Evolutionary conservation across 371 early-diverging fungal species (phyloP), one percentile per base, ranked within the genome.

Genomic region (Funneliformis caledonium): DNA sequence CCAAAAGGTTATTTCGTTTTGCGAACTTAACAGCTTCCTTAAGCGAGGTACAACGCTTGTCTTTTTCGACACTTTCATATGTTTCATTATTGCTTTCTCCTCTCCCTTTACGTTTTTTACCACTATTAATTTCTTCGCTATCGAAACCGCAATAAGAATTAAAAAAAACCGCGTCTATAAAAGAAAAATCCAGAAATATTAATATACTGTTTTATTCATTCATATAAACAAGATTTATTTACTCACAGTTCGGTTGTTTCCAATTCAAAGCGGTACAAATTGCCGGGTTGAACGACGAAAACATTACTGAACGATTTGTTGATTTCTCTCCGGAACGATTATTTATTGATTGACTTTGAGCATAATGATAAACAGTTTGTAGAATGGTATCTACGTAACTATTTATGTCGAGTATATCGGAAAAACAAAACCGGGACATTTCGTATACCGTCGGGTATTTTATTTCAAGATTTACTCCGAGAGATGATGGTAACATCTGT

Each of bases 221-320:
- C 7, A 12, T 10, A 37, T 31, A 26, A 47, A n/a, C 10, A 60
- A 12, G 7, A 8, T 6, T 19, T 60, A 31, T 42, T 47, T 4
- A 88, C 92, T 85, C 86, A 93, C 91, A 98, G 84, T 97, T 97
- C 50, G 98, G 97, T 83, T 98, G 98, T 85, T 98, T 98, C 98
- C 97, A 97, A 85, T 96, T 98, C 68, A 97, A 85, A 7, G 96
- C 93, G 56, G 94, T 94, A 87, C 98, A 98, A 8, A 97, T 92
- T 19, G 91, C 86, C 16, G 97, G 96, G 84, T 96, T 96, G 86
- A 95, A 95, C 0, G 96, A 95, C 12, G 94, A 93, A 83, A 97
- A 97, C 84, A 98, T 90, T 48, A 94, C 87, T 69, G 85, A 83
- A 50, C 85, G 86, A 31, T 78, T 80, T 11, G 62, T 37, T 76